phyloP scores from a whole-genome alignment of 139 green algal species.

The Nannochloris sp. region DNA sequence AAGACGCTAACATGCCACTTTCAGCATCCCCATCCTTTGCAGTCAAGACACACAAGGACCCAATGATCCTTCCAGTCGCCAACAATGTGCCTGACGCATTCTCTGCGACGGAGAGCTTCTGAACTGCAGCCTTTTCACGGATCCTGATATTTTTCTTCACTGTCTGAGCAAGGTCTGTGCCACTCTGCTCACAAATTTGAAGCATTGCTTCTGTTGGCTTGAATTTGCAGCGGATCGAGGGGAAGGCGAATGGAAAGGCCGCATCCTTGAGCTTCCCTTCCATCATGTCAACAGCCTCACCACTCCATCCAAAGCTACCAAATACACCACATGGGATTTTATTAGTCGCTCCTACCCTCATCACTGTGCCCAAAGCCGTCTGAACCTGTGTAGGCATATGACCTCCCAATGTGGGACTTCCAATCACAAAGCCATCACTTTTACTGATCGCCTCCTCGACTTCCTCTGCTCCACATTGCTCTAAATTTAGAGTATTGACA shows the following conservation, averaged over 20 bases:
- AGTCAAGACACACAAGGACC: slow-evolving; percentile 82
- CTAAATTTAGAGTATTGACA: slow-evolving; percentile 87
- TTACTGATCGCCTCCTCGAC: slow-evolving; percentile 49
- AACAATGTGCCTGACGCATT: slow-evolving; percentile 42
- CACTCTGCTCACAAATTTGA: slow-evolving; percentile 78
- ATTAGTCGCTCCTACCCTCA: slow-evolving; percentile 40
- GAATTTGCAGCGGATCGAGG: slow-evolving; percentile 91
- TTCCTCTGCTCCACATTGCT: slow-evolving; percentile 58
- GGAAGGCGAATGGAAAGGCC: slow-evolving; percentile 82
- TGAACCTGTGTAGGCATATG: slow-evolving; percentile 89
- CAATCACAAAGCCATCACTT: slow-evolving; percentile 79
- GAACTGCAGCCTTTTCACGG: not conserved
- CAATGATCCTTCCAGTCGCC: slow-evolving; percentile 82
- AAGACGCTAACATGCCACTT: slow-evolving; percentile 85
- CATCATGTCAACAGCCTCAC: slow-evolving; percentile 85
- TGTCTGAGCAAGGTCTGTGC: slow-evolving; percentile 72
- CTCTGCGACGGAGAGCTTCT: slow-evolving; percentile 27
- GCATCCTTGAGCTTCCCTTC: slow-evolving; percentile 59
- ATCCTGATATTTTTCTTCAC: slow-evolving; percentile 50
- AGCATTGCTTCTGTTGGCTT: slow-evolving; percentile 69
- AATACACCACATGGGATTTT: slow-evolving; percentile 85
- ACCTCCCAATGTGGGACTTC: slow-evolving; percentile 84
- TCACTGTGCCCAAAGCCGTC: slow-evolving; percentile 71
- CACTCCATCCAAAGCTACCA: slow-evolving; percentile 92
- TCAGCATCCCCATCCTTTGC: slow-evolving; percentile 64